phyloP scores from a whole-genome alignment of 371 early-diverging fungal genomes.

The Sanchytrium tribonematis region DNA sequence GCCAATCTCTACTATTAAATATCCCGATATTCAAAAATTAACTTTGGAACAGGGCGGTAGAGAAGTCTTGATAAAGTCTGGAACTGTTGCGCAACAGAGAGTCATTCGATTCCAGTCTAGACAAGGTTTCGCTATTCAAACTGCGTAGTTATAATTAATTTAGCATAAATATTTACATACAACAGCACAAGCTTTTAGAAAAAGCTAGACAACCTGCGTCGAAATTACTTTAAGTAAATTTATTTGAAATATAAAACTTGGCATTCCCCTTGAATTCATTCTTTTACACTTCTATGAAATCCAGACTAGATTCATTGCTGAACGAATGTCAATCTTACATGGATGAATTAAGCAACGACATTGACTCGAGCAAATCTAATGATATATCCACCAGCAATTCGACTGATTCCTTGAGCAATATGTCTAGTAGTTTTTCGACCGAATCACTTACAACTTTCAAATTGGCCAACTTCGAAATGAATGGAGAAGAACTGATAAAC shows the following conservation, averaged over 20 bases:
- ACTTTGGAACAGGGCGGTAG: background rate
- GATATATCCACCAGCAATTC: no score
- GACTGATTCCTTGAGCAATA: no score
- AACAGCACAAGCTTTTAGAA: background rate
- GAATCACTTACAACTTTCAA: background rate
- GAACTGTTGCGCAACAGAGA: background rate
- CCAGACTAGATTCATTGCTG: no score
- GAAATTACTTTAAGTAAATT: no score
- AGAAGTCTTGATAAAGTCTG: background rate
- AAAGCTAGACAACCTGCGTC: no score
- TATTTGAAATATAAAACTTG: no score
- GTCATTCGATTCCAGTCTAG: background rate
- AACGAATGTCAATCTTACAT: no score
- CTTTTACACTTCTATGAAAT: no score
- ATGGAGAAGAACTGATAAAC: background rate
- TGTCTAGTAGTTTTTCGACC: no score
- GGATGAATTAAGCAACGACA: no score
- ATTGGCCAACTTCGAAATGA: background rate
- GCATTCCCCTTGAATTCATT: no score
- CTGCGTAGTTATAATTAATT: background rate
- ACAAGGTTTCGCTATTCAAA: background rate
- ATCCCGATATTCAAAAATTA: background rate
- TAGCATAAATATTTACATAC: background rate
- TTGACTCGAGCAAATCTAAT: no score
- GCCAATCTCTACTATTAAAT: background rate